Base-by-base conservation (phyloP, 176 grass and related monocot genomes). In the Eremochloa ophiuroides region DNA sequence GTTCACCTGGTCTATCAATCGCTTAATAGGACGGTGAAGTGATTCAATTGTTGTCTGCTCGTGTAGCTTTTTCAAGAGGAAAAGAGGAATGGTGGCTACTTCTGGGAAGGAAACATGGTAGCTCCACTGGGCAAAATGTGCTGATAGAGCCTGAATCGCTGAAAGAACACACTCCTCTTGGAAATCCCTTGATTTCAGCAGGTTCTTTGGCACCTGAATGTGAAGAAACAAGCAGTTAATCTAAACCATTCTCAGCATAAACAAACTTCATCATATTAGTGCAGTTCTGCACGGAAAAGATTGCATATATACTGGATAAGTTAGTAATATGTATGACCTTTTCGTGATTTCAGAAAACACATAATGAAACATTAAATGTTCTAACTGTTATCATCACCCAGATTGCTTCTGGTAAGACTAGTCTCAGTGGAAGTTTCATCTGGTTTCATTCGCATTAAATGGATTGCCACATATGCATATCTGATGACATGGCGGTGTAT, bases 71-170 rank as follows among this genome's bases (percentile, higher is more conserved):
- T 99, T 99, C 68, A 99, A 50, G 80, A 99, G 88, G 59, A 93
- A 86, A 39, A 99, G 76, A 20, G 96, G 93, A 73, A 93, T 93
- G 20, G 88, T 93, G 55, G 88, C 74, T 50, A 99, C 85, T 90
- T 99, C 96, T 65, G 96, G 91, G 76, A 99, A 91, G 71, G 93
- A 95, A 72, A 95, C 80, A 86, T 99, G 96, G 79, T 93, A 95
- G 81, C 93, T 90, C 96, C 96, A 98, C 50, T 98, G 96, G 35
- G 78, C 66, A 76, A 98, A 91, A 83, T 98, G 93, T 69, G 86
- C 81, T 8, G 84, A 85, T 42, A 98, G 81, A 85, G 91, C 74
- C 80, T 91, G 79, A 20, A 95, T 82, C 13, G 86, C 84, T 84
- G 66, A 87, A 88, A 92, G 84, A 83, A 91, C 17, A n/a, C 93